Base-by-base conservation (phyloP, 192 early-diverging fungal species). In the Pilobolus umbonatus region DNA sequence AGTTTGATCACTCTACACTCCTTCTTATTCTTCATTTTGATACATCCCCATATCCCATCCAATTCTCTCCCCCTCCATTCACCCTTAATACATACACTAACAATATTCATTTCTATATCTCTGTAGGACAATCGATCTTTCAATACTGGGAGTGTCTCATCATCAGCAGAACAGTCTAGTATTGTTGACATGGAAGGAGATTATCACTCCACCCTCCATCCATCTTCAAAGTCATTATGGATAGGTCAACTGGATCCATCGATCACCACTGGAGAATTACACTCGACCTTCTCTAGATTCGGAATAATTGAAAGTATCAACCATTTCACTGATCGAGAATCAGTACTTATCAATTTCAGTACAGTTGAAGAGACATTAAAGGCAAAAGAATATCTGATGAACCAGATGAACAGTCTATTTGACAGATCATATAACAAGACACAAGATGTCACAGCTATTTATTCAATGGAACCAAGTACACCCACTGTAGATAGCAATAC, bases 301-400 rank as follows among this genome's bases (percentile, higher is more conserved):
- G 96, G 96, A 0, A 72, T 87, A 8, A 92, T 99, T 55, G 95
- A 99, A 68, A 86, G 81, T 45, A 75, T 95, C 32, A 80, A 91
- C 17, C 79, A 95, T 48, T 79, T 98, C 29, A 85, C 90, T 1
- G 96, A 99, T 61, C 92, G 92, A 66, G 94, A 99, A 63, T 96
- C 93, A 61, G 95, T 92, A 14, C 96, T 98, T 71, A 84, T 99
- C 51, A 97, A 95, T 62, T 97, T 89, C 69, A 59, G 76, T 24
- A 74, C 82, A 1, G 75, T 92, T 15, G 96, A 96, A 50, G 92
- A 95, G 53, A 95, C 95, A 6, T 60, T 94, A 38, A 56, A 73
- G 24, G 96, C 95, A 4, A 81, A 83, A 55, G 87, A 91, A 30
- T 84, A 82, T 55, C 87, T 97, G 81, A 81, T 88, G 39, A 74